Evolutionary conservation across 2,329 filamentous ascomycete genomes (phyloP), one percentile per base, ranked within the genome.

Genomic region (Xenoacremonium recifei): DNA sequence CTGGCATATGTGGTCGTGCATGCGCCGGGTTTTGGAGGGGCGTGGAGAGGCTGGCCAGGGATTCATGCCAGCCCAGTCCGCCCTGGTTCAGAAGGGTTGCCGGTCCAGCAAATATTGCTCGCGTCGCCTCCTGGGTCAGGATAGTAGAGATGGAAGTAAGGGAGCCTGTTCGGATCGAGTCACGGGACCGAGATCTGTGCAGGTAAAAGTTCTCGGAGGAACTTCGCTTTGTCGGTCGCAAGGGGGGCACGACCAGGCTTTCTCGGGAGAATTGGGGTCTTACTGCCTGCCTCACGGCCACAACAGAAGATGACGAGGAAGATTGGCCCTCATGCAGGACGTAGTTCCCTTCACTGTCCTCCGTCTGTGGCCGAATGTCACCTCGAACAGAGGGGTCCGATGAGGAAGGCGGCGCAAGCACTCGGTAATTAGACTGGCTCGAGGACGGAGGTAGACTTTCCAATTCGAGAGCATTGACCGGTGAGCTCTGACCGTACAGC

Each of bases 261-360:
- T 84, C 80, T 48, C 79, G 78, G 0, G 81, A 84, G 55, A 77
- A 83, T 41, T 72, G 70, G 16, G 65, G 63, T 5, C 66, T 67
- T 2, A 62, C 46, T 7, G 50, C 49, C 21, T 55, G 49, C 20
- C 37, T 53, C 40, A 64, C 54, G 27, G 68, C 65, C 17, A 62
- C 65, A 33, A 68, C 35, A n/a, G 55, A 60, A 19, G 70, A 68
- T 21, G 71, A 67, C 9, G 69, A 63, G 23, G 70, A 68, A 16
- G 62, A 71, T 3, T 64, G 57, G 17, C 69, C 67, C 37, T 69
- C 45, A 9, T 52, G 69, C 60, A 79, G 69, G 15, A 82, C 54
- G 61, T 78, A 82, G 51, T 83, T 83, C 39, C 66, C 62, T 47
- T 73, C 65, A 45, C 65, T 69, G 40, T 68, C 66, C 7, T 64